Base-by-base conservation (phyloP, 2,329 filamentous ascomycete genomes). In the Penicillium glabrum region DNA sequence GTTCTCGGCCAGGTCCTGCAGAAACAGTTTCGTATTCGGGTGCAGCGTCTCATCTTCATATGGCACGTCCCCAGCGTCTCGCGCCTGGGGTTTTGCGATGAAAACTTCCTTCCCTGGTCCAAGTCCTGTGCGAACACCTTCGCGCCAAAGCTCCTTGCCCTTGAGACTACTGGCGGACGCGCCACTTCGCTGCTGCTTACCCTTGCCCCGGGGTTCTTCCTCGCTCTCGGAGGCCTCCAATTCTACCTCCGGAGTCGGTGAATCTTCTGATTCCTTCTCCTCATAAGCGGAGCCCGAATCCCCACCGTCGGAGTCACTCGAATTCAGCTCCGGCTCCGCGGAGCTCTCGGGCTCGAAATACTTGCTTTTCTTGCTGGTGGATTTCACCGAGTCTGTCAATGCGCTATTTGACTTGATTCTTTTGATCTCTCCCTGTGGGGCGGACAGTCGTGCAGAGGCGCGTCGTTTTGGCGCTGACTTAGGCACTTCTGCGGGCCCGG, bases 251-350 rank as follows among this genome's bases (percentile, higher is more conserved):
- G 4, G 63, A 41, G 49, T 46, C 46, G 56, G 49, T 14, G 54
- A 48, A 16, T 11, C 46, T 19, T 63, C 56, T 21, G 53, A 55
- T 14, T 49, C 58, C 9, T 54, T 37, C 45, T 58, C 63, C 35
- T 65, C 64, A 48, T 66, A 63, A 29, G 46, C 67, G 29, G 81
- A 64, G 85, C 83, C 57, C 87, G 58, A 57, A 10, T 93, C 89
- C 73, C 93, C 90, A 76, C 93, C 90, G 76, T 91, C 89, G 67
- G 88, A 89, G 71, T 91, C 89, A 64, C 86, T 91, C 23, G 39
- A 23, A 23, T 41, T 19, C 35, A n/a, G 35, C 37, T 44, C 70
- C 9, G 69, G 60, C 23, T 68, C 68, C 21, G 72, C 71, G 5
- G 72, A 69, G 24, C 72, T 69, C 44, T 73, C 72, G n/a, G 74